A percentile compares a stretch with the other conserved stretches of the same genome.
Conservation (phyloP, 805 yeast species). For the Torulaspora gathmanii region DNA sequence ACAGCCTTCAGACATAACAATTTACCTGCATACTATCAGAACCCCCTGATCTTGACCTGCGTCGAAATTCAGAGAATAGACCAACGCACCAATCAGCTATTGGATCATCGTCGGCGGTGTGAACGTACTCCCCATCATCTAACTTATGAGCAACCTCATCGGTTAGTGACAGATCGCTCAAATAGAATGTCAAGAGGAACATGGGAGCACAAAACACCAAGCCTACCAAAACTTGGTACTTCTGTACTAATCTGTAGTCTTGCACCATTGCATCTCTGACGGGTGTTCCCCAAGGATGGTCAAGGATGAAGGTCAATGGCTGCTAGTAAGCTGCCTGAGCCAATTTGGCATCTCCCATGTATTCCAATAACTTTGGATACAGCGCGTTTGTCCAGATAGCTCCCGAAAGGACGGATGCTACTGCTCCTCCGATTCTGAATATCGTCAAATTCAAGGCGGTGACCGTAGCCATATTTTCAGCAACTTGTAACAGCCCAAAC, state of each 20-base stretch:
- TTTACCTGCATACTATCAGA: background rate
- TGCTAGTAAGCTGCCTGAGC: conserved; percentile 43
- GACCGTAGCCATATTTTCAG: conserved; percentile 62
- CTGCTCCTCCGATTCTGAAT: conserved; percentile 59
- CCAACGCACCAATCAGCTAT: conserved; percentile 15
- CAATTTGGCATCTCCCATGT: conserved; percentile 34
- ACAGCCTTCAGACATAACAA: too few relatives aligned
- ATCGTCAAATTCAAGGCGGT: conserved; percentile 54
- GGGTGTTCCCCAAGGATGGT: conserved; percentile 53
- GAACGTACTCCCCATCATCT: conserved; percentile 21
- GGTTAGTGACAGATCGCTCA: conserved; percentile 48
- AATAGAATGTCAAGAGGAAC: conserved; percentile 42
- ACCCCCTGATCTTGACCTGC: background rate
- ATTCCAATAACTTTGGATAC: conserved; percentile 41
- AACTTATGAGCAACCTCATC: conserved; percentile 27
- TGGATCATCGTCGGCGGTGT: conserved; percentile 19
- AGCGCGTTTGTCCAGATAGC: conserved; percentile 60
- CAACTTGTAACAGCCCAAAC: conserved; percentile 71
- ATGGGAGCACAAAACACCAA: conserved; percentile 40
- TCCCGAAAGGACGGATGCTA: conserved; percentile 61
- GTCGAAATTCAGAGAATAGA: conserved; percentile 6
- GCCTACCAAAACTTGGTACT: conserved; percentile 49
- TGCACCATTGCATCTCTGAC: conserved; percentile 49
- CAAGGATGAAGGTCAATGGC: conserved; percentile 46
- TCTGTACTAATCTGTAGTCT: conserved; percentile 53